Evolutionary conservation across 2,329 filamentous ascomycete genomes (phyloP).

Genomic region (Alternaria gansuensis): DNA sequence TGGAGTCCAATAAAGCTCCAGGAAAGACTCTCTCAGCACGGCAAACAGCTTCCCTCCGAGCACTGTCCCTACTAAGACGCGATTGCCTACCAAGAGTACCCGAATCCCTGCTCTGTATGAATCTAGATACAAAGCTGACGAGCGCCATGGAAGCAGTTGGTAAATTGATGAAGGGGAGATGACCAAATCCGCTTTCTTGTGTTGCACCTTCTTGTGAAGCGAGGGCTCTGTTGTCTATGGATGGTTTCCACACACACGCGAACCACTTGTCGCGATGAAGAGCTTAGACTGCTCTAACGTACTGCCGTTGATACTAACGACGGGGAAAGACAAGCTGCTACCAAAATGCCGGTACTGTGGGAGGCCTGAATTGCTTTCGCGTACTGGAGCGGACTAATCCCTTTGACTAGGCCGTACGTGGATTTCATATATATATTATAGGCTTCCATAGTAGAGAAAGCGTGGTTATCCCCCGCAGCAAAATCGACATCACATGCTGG

Average conservation of each 20-base stretch:
- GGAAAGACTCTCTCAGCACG: background rate
- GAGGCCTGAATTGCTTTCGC: background rate
- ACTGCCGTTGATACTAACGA: slow-evolving; percentile 6
- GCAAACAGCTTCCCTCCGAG: background rate
- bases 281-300: slow-evolving; percentile 1
- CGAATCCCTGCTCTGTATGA: background rate
- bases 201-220: background rate
- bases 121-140: background rate
- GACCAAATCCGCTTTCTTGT: background rate
- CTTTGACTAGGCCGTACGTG: slow-evolving; percentile 1
- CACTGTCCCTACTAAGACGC: background rate
- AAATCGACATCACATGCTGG: background rate
- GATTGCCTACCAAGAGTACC: background rate
- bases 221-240: background rate
- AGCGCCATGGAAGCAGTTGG: background rate
- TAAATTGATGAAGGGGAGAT: background rate
- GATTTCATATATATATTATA: background rate
- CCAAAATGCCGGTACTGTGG: background rate
- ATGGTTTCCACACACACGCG: background rate
- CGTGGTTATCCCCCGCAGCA: background rate
- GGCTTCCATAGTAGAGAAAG: background rate
- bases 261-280: background rate
- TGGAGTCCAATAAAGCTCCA: background rate
- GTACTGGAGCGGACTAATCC: background rate
- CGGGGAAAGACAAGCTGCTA: slow-evolving; percentile 6